phyloP scores from a whole-genome alignment of 2,329 filamentous ascomycete genomes.

The Calonectria hawksworthii region DNA sequence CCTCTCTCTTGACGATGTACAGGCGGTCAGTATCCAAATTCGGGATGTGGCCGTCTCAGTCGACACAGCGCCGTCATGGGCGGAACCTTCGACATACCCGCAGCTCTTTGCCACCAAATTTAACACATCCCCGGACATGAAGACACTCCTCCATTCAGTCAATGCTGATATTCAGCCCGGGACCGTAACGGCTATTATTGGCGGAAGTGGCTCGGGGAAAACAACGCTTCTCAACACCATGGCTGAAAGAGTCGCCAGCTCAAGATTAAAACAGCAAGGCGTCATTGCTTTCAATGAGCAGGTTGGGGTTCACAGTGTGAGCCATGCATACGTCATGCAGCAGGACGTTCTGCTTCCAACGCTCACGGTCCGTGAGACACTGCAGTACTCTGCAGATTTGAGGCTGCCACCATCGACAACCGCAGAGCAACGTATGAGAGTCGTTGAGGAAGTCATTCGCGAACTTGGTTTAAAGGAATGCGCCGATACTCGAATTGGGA shows the following conservation, averaged over 20 bases:
- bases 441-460: conserved; percentile 83
- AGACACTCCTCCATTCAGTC: conserved; percentile 73
- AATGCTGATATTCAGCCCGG: conserved; percentile 75
- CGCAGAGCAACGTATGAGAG: conserved; percentile 67
- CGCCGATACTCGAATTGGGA: conserved; percentile 80
- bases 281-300: conserved; percentile 72
- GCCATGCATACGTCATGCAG: conserved; percentile 81
- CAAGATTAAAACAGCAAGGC: conserved; percentile 66
- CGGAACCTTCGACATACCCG: conserved; percentile 62
- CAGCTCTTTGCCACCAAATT: conserved; percentile 55
- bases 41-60: conserved; percentile 69
- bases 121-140: conserved; percentile 55
- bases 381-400: conserved; percentile 80
- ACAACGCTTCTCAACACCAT: conserved; percentile 80
- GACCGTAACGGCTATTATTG: conserved; percentile 81
- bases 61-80: conserved; percentile 68
- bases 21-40: conserved; percentile 67
- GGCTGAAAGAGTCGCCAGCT: conserved; percentile 76
- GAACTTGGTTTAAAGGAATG: conserved; percentile 84
- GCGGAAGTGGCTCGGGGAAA: conserved; percentile 81
- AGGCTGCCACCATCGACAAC: conserved; percentile 75
- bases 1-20: conserved; percentile 66
- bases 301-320: conserved; percentile 65
- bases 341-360: conserved; percentile 81
- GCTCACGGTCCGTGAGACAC: conserved; percentile 81